Evolutionary conservation across 2,329 filamentous ascomycete genomes (phyloP), one percentile per base, ranked within the genome.

Genomic region (Pseudogymnoascus sp.): DNA sequence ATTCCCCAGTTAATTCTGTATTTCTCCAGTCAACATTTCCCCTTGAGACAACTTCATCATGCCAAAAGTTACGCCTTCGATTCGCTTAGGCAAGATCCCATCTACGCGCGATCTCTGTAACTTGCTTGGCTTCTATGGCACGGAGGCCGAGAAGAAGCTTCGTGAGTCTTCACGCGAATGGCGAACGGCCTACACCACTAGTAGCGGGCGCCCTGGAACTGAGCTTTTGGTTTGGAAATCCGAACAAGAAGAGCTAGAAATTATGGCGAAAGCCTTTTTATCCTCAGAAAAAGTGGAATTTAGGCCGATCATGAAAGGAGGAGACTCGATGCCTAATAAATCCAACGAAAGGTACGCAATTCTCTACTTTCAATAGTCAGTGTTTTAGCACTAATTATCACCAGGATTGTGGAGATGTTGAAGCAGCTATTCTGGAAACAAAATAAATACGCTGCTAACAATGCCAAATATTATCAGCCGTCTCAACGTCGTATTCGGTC

Each of bases 341-440:
- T n/a, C n/a, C n/a, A n/a, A n/a, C n/a, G n/a, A n/a, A n/a, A n/a
- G n/a, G 40, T 44, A 44, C 19, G 40, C n/a, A 44, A 24, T 21
- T 44, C 1, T 44, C 40, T 0, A 24, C 19, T 44, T 13, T 44
- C 4, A 6, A 3, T 24, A 42, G 38, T 42, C 21, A 42, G n/a
- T 2, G 13, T 8, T 19, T 63, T 37, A 5, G 14, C 8, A 16
- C n/a, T n/a, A n/a, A n/a, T n/a, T n/a, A n/a, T 60, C 11, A 33
- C 24, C 5, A 67, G 66, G 19, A 67, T 65, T 31, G 61, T 66
- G 6, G 42, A 44, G 1, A 37, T 67, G 1, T 59, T 67, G 4
- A 63, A 31, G 37, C 65, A 67, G 24, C 50, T 67, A 6, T 67
- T 64, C 21, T 67, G 37, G 62, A 67, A 63, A 38, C 66, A 67